These are phyloP conservation scores for Septoria linicola DNA, from an alignment of 2,329 filamentous ascomycete genomes.

Conservation along the genomic window DNA sequence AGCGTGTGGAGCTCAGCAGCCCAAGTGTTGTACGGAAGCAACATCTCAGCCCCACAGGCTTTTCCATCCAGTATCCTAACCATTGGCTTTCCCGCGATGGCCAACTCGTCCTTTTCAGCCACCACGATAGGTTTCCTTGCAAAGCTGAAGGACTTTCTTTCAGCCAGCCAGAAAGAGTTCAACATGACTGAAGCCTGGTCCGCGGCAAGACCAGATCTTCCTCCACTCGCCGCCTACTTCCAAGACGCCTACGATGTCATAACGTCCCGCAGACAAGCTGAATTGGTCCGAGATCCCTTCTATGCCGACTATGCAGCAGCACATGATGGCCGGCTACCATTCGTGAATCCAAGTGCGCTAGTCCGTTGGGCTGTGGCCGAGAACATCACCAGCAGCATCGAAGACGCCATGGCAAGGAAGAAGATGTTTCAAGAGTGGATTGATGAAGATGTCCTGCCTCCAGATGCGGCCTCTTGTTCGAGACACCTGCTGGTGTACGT, in stretches of 20 bases:
- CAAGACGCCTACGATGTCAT: conserved; percentile 46
- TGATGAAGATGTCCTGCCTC: not conserved
- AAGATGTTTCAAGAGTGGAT: not conserved
- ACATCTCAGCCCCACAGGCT: conserved; percentile 38
- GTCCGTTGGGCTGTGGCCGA: conserved; percentile 1
- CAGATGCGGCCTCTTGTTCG: too few relatives aligned
- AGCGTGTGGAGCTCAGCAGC: conserved; percentile 44
- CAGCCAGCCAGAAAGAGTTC: not conserved
- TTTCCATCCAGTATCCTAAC: conserved; percentile 4
- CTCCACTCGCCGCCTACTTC: conserved; percentile 38
- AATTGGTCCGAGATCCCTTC: conserved; percentile 47
- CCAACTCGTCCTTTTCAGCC: not conserved
- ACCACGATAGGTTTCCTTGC: not conserved
- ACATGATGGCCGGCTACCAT: conserved; percentile 46
- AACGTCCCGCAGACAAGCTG: conserved; percentile 47
- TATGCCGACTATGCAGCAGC: conserved; percentile 48
- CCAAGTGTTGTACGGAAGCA: conserved; percentile 46
- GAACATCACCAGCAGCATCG: not conserved
- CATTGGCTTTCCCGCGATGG: not conserved
- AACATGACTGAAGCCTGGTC: not conserved
- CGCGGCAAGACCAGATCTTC: not conserved
- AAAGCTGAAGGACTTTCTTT: not conserved
- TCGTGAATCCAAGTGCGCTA: conserved; percentile 44
- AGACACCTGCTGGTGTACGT: conserved; percentile 3
- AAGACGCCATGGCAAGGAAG: not conserved